These are phyloP conservation scores for Coniosporium tulheliwenetii DNA, from an alignment of 2,329 filamentous ascomycete species.

Conservation along the genomic window DNA sequence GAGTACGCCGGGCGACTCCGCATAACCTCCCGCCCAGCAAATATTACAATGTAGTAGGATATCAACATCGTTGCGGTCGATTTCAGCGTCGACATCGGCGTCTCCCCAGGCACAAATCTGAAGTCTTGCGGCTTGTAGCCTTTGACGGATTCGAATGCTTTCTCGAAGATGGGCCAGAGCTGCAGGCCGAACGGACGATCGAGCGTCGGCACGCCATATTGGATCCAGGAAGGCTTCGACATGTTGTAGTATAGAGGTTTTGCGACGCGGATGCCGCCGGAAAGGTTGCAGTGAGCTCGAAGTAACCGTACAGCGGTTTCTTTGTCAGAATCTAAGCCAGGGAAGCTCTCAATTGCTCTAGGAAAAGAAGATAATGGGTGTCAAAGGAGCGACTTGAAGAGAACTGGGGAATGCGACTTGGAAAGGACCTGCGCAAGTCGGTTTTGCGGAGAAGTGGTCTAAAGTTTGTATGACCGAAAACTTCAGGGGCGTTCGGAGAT, in stretches of 20 bases:
- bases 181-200: constrained; percentile 84
- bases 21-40: constrained; percentile 87
- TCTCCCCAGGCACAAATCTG: constrained; percentile 63
- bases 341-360: too few relatives aligned
- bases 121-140: constrained; percentile 83
- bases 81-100: constrained; percentile 79
- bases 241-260: constrained; percentile 17
- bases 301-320: too few relatives aligned
- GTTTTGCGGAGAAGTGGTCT: too few relatives aligned
- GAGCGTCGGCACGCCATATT: constrained; percentile 53
- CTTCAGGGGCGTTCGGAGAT: too few relatives aligned
- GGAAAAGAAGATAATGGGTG: too few relatives aligned
- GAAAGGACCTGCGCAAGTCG: too few relatives aligned
- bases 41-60: constrained; percentile 85
- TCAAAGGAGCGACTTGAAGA: too few relatives aligned
- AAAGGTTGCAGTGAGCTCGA: too few relatives aligned
- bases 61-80: constrained; percentile 67
- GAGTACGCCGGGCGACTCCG: constrained; percentile 71
- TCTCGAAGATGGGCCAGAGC: constrained; percentile 89
- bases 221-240: constrained; percentile 36
- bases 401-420: too few relatives aligned
- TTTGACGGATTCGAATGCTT: constrained; percentile 57
- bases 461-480: too few relatives aligned
- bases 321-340: too few relatives aligned
- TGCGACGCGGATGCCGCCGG: too few relatives aligned